Base-by-base conservation (phyloP, 140 eudicot genomes). In the Anethum foeniculum region DNA sequence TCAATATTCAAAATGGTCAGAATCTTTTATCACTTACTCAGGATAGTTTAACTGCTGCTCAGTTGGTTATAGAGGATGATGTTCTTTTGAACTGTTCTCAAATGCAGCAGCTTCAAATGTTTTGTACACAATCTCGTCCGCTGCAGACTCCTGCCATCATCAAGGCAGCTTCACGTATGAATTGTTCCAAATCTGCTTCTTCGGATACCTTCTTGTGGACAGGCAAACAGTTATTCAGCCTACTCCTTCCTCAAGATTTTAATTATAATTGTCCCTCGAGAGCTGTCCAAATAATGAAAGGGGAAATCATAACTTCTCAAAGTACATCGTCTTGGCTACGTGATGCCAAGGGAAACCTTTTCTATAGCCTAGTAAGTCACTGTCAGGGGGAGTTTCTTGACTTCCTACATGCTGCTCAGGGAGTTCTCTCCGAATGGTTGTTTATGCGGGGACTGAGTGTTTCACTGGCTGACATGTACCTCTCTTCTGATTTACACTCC, bases 71-170 rank as follows among this genome's bases (percentile, higher is more conserved):
- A 47, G 93, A 88, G n/a, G 89, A 90, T 15, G 97, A 91, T 2
- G 95, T 89, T 25, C 51, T 91, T 38, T 51, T 95, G 82, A 83
- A 83, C 60, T 86, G 82, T 0, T 16, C 80, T 1, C 91, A 90
- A 79, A 79, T 92, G 82, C 97, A 95, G 77, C 97, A 95, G 88
- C 85, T 95, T 44, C 97, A 95, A 83, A 95, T 95, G 99, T 85
- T 85, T 76, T 88, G 89, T 85, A 80, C 87, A 80, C 67, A 68
- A 49, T 85, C 87, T 81, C 72, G 72, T 60, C 87, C 77, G 81
- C 77, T 54, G 49, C 76, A 84, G 79, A 41, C 56, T 49, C 97
- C 98, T 15, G 93, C 87, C 56, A 32, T 89, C 36, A 7, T 85
- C 48, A 87, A 85, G 81, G 71, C 76, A 16, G 18, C 62, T 62